These are phyloP conservation scores for Bruguiera sexangula DNA, from an alignment of 345 rosid species.

Conservation along the genomic window DNA sequence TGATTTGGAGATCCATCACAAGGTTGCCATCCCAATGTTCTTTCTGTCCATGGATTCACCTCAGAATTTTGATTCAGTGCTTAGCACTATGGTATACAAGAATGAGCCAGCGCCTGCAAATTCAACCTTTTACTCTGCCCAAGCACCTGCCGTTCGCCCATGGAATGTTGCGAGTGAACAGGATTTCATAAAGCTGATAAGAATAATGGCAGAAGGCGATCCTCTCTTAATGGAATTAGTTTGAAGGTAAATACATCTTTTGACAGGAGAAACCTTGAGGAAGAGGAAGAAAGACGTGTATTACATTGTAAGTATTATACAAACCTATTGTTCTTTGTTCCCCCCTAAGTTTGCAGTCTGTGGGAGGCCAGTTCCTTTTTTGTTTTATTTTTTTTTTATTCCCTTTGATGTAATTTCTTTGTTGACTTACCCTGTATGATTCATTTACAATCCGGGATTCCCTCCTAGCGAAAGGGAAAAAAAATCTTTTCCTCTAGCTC, in stretches of 20 bases:
- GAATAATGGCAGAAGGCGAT: conserved; percentile 96
- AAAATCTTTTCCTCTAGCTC: too few species aligned
- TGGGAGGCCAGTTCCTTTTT: too few species aligned
- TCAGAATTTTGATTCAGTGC: conserved; percentile 76
- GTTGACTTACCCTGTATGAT: too few species aligned
- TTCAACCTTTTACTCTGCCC: conserved; percentile 64
- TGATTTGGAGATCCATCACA: conserved; percentile 64
- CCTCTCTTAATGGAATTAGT: conserved; percentile 84
- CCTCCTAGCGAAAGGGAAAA: too few species aligned
- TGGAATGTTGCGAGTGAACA: conserved; percentile 80
- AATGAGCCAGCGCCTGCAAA: conserved; percentile 47
- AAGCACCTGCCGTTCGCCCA: conserved; percentile 87
- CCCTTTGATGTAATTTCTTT: too few species aligned
- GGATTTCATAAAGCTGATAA: conserved; percentile 82
- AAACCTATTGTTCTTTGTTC: conserved; percentile 11
- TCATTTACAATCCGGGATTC: too few species aligned
- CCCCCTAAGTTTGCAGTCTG: too few species aligned
- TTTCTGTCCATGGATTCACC: conserved; percentile 83
- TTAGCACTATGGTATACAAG: conserved; percentile 75
- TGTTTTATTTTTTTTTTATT: too few species aligned
- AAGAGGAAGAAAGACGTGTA: conserved; percentile 34
- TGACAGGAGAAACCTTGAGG: conserved; percentile 27
- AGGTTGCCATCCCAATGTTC: conserved; percentile 92
- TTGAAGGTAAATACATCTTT: conserved; percentile 37
- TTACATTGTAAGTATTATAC: conserved; percentile 41